Evolutionary conservation across 2,329 filamentous ascomycete genomes (phyloP).

Genomic region (Fusarium annulatum): DNA sequence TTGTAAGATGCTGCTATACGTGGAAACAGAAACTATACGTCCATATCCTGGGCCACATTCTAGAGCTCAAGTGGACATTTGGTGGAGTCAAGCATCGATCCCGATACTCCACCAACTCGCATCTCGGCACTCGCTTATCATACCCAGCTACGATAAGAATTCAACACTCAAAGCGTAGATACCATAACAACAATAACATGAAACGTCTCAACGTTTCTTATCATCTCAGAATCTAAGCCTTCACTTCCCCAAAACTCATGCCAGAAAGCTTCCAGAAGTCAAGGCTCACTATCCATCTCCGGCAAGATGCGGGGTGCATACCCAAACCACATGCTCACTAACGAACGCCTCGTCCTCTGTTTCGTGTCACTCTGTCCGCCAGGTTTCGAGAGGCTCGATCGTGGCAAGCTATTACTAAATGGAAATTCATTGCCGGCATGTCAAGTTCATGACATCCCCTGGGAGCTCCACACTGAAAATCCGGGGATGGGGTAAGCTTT

Average conservation of each 20-base stretch:
- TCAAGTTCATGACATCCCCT: background rate
- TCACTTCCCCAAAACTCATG: fast-evolving
- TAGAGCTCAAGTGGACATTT: background rate
- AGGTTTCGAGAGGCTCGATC: background rate
- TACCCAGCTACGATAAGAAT: background rate
- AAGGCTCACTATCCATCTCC: background rate
- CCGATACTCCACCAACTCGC: background rate
- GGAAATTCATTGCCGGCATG: background rate
- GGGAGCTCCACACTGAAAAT: background rate
- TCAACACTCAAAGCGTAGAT: background rate
- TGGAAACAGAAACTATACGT: background rate
- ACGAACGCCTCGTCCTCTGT: background rate
- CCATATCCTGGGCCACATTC: background rate
- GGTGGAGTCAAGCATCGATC: background rate
- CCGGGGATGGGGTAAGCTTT: constrained; percentile 2
- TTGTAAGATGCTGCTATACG: background rate
- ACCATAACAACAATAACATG: background rate
- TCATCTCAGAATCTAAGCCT: background rate
- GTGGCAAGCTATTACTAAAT: background rate
- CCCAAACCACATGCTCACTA: background rate
- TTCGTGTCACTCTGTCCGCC: background rate
- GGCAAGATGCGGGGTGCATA: background rate
- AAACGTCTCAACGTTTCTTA: background rate
- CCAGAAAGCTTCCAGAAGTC: background rate
- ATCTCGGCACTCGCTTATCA: constrained; percentile 5